phyloP scores from a whole-genome alignment of 768 basidiomycete genomes.

The Suillus hirtellus region DNA sequence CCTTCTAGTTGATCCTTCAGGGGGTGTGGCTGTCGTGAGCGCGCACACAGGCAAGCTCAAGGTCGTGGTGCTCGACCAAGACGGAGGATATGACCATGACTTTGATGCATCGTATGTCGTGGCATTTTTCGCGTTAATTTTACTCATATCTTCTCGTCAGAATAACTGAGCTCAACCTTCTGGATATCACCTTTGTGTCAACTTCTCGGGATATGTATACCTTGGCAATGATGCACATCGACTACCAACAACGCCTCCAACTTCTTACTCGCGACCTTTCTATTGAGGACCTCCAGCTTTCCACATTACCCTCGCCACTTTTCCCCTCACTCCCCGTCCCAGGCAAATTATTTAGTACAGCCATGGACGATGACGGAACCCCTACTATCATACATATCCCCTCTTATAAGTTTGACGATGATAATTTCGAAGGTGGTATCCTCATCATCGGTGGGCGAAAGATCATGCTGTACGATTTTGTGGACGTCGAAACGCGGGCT shows the following conservation, averaged over 20 bases:
- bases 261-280: constrained; percentile 60
- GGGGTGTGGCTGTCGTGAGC: constrained; percentile 59
- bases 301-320: constrained; percentile 48
- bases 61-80: constrained; percentile 51
- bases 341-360: constrained; percentile 40
- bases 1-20: constrained; percentile 64
- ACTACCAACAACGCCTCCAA: constrained; percentile 62
- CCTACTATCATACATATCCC: constrained; percentile 43
- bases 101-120: constrained; percentile 63
- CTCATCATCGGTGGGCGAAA: constrained; percentile 69
- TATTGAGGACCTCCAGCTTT: constrained; percentile 43
- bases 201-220: constrained; percentile 41
- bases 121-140: constrained; percentile 4
- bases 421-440: constrained; percentile 60
- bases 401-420: constrained; percentile 22
- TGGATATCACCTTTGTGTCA: constrained; percentile 64
- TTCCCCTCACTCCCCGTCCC: constrained; percentile 57
- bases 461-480: constrained; percentile 61
- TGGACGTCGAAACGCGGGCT: constrained; percentile 45
- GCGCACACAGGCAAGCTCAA: constrained; percentile 73
- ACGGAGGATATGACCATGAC: constrained; percentile 54
- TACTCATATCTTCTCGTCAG: constrained; percentile 34
- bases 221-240: constrained; percentile 68
- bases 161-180: constrained; percentile 65
- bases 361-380: constrained; percentile 33